These are phyloP conservation scores for Boletellus emodensis DNA, from an alignment of 768 basidiomycete genomes.

Conservation along the genomic window DNA sequence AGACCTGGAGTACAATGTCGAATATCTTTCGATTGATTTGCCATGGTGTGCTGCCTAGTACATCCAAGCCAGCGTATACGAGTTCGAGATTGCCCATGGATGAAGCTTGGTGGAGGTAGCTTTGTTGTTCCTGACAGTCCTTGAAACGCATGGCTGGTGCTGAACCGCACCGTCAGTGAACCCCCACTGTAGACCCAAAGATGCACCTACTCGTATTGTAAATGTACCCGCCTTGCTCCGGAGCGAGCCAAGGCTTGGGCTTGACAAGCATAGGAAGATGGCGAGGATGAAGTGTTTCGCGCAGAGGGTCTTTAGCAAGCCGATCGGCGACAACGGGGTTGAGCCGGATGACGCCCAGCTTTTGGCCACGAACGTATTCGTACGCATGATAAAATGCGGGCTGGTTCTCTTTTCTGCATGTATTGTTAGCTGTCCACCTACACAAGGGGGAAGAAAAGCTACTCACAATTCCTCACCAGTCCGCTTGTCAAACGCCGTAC, in stretches of 20 bases:
- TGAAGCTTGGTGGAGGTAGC: conserved; percentile 73
- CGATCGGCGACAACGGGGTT: conserved; percentile 78
- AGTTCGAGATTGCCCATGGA: conserved; percentile 72
- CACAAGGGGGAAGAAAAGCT: background rate
- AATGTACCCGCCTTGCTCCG: conserved; percentile 80
- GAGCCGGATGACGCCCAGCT: conserved; percentile 86
- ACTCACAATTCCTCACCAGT: conserved; percentile 62
- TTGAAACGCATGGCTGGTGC: conserved; percentile 89
- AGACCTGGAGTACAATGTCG: conserved; percentile 70
- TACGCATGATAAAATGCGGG: conserved; percentile 91
- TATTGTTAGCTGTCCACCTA: conserved; percentile 1
- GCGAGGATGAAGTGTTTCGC: conserved; percentile 79
- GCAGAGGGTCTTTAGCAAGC: conserved; percentile 68
- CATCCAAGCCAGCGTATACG: conserved; percentile 85
- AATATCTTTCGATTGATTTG: conserved; percentile 76
- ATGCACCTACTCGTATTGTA: conserved; percentile 61
- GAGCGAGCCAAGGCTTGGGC: conserved; percentile 81
- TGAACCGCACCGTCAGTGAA: conserved; percentile 22
- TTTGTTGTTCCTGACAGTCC: conserved; percentile 78
- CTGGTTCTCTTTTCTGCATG: conserved; percentile 64
- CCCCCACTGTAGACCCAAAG: background rate
- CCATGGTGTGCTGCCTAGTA: conserved; percentile 89
- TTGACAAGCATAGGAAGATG: conserved; percentile 94
- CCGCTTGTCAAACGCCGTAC: conserved; percentile 52
- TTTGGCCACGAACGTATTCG: conserved; percentile 90